These are phyloP conservation scores for Trametes meyenii DNA, from an alignment of 768 basidiomycete genomes.

Conservation along the genomic window DNA sequence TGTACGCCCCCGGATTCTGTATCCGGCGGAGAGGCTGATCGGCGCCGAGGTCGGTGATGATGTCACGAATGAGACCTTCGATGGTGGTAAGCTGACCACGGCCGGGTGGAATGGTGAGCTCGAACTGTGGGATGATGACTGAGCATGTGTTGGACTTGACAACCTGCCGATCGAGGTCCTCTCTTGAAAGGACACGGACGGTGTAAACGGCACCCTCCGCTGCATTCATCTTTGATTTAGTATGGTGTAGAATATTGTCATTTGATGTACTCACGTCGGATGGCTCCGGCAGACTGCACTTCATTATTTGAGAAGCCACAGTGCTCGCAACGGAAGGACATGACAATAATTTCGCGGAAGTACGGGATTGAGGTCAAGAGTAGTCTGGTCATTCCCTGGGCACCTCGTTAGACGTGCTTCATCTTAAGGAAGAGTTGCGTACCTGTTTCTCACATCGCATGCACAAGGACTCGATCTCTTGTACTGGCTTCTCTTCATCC, in stretches of 20 bases:
- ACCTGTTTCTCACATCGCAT: constrained; percentile 95
- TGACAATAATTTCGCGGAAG: constrained; percentile 93
- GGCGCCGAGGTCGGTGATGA: constrained; percentile 73
- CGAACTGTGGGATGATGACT: constrained; percentile 82
- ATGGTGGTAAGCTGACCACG: constrained; percentile 96
- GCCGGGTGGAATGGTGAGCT: constrained; percentile 86
- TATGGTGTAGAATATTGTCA: too few relatives aligned
- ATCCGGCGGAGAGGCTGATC: constrained; percentile 85
- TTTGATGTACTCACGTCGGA: constrained; percentile 63
- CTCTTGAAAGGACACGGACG: constrained; percentile 67
- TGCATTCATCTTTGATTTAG: constrained; percentile 33
- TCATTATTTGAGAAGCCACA: constrained; percentile 92
- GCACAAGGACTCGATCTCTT: constrained; percentile 90
- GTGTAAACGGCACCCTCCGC: constrained; percentile 88
- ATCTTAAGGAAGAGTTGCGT: constrained; percentile 27
- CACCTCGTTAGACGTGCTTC: neutral
- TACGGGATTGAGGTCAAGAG: constrained; percentile 93
- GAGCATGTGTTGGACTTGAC: constrained; percentile 87
- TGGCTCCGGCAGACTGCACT: constrained; percentile 85
- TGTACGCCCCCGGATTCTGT: constrained; percentile 71
- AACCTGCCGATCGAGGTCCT: constrained; percentile 90
- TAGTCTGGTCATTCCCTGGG: constrained; percentile 83
- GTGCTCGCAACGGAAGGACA: constrained; percentile 95
- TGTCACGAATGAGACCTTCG: constrained; percentile 87
- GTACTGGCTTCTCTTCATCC: constrained; percentile 66